These are phyloP conservation scores for Amborella trichopoda DNA, from an alignment of 164 flowering plant genomes.

Conservation along the genomic window DNA sequence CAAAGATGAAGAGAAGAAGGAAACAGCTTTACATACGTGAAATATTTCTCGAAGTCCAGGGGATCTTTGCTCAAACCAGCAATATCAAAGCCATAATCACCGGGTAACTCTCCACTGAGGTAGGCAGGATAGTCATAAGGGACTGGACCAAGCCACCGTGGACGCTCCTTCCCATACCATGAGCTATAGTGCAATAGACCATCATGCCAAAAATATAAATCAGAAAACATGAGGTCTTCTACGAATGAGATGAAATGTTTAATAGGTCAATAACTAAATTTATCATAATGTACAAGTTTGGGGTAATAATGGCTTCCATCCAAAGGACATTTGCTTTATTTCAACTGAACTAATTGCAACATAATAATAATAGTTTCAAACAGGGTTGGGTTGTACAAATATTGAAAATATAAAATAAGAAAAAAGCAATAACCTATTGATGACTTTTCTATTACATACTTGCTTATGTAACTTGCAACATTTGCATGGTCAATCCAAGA, in stretches of 20 bases:
- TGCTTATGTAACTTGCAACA: too few relatives aligned
- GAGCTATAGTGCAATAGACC: slow-evolving; percentile 24
- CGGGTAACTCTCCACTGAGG: slow-evolving; percentile 91
- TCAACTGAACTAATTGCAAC: too few relatives aligned
- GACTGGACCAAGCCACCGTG: slow-evolving; percentile 97
- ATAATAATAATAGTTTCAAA: too few relatives aligned
- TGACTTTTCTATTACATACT: too few relatives aligned
- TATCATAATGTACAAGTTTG: too few relatives aligned
- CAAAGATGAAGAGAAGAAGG: too few relatives aligned
- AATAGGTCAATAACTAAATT: neutral
- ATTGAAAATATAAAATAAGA: too few relatives aligned
- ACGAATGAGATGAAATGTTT: neutral
- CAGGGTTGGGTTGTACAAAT: too few relatives aligned
- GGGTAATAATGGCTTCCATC: too few relatives aligned
- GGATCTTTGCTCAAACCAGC: slow-evolving; percentile 76
- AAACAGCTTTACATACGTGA: slow-evolving; percentile 40
- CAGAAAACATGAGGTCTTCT: neutral
- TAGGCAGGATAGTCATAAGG: slow-evolving; percentile 69
- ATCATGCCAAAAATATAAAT: neutral
- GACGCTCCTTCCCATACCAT: slow-evolving; percentile 92
- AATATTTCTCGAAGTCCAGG: slow-evolving; percentile 51
- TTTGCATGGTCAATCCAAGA: too few relatives aligned
- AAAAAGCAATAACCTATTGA: too few relatives aligned
- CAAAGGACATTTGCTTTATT: too few relatives aligned
- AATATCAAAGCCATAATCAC: slow-evolving; percentile 96